Conservation (phyloP, 1,284 basidiomycete species). For the Tilletia setariae region DNA sequence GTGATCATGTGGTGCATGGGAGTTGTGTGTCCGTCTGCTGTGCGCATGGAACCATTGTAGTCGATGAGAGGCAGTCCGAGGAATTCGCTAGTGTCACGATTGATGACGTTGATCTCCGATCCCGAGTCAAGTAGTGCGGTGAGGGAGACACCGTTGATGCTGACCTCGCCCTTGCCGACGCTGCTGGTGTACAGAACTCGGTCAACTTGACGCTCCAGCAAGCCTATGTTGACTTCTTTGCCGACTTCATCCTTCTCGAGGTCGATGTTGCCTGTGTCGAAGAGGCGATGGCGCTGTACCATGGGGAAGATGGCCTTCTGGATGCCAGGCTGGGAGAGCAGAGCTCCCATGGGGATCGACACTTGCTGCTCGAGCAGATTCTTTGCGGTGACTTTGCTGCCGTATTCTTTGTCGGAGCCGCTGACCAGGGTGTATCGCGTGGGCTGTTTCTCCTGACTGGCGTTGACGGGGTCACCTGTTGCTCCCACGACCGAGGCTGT, state of each 20-base stretch:
- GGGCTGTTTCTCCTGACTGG: not conserved
- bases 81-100: not conserved
- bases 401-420: not conserved
- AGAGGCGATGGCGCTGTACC: not conserved
- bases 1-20: not conserved
- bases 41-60: not conserved
- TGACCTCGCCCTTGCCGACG: not conserved
- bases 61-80: not conserved
- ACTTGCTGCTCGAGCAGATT: not conserved
- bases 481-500: not conserved
- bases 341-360: not conserved
- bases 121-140: not conserved
- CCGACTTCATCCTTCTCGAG: not conserved
- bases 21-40: not conserved
- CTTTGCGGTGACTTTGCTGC: not conserved
- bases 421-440: not conserved
- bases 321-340: not conserved
- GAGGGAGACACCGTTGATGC: not conserved
- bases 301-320: not conserved
- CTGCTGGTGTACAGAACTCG: not conserved
- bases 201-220: not conserved
- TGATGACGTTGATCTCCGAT: conserved; percentile 4
- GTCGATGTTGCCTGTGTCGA: not conserved
- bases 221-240: not conserved
- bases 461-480: not conserved